phyloP scores from a whole-genome alignment of 495 filamentous ascomycete genomes.

The Xanthoparmelia taractica region DNA sequence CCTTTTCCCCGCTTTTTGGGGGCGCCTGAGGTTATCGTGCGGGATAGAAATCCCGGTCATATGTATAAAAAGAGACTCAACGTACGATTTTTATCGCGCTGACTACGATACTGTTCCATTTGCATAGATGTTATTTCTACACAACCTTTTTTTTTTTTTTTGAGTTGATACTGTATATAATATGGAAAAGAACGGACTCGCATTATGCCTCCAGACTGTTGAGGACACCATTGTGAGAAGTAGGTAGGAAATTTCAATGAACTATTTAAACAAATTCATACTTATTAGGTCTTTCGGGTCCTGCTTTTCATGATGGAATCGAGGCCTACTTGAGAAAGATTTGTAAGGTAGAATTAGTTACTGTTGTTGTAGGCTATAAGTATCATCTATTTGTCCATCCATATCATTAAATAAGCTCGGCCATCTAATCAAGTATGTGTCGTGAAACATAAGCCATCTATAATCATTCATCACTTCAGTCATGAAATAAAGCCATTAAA shows the following conservation, averaged over 20 bases:
- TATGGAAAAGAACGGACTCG: neutral
- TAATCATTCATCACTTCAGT: neutral
- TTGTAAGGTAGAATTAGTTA: neutral
- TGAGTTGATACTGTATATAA: neutral
- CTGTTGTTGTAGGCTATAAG: too few relatives aligned
- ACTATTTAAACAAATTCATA: neutral
- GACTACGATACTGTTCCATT: too few relatives aligned
- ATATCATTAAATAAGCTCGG: neutral
- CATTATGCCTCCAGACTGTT: neutral
- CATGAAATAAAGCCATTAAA: neutral
- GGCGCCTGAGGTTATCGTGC: neutral
- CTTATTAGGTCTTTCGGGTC: too few relatives aligned
- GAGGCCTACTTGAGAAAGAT: neutral
- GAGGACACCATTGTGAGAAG: neutral
- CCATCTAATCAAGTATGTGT: neutral
- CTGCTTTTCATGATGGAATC: too few relatives aligned
- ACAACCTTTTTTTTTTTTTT: neutral
- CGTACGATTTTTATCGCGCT: too few relatives aligned
- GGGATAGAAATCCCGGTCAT: too few relatives aligned
- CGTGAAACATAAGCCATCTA: constrained; percentile 13
- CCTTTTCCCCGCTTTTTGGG: too few relatives aligned
- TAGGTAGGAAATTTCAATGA: neutral
- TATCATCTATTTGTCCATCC: neutral
- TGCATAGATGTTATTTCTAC: neutral
- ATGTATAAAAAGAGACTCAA: neutral